Base-by-base conservation (phyloP, 2,329 filamentous ascomycete species). In the Myrmaecium sp. region DNA sequence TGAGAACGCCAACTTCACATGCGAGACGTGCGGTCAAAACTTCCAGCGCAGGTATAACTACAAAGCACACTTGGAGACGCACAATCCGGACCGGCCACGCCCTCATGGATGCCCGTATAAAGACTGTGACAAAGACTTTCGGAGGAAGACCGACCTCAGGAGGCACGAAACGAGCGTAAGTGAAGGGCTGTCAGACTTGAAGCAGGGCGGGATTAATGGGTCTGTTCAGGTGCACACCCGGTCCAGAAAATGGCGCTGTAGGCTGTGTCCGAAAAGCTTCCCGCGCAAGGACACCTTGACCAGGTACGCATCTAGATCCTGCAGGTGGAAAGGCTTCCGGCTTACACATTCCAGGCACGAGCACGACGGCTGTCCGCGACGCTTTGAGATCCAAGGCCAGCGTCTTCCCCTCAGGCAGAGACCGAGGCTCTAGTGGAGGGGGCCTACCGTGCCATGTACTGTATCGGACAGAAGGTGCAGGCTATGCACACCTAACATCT, bases 21-120 rank as follows among this genome's bases (percentile, higher is more conserved):
- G 83, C 44, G 63, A 71, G 31, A 61, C 72, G 2, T 93, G 83
- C 43, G 73, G 74, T 5, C 80, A 76, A 47, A 65, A 75, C 10
- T 92, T 92, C 47, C 80, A 79, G 36, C 64, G 83, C 34, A 75
- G 70, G 41, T 91, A 86, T 57, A 92, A 92, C 52, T 81, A 74
- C 55, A 83, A 79, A 43, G 77, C 81, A 16, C 83, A 92, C 47
- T 66, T 84, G 63, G 75, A 84, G 43, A 84, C 74, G 1, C 83
- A 93, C 44, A 72, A 89, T 43, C 71, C 79, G 9, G 64, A 68
- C 32, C 64, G 76, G 30, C 68, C 69, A 40, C 79, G 78, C 40
- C 71, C 74, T 0, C 76, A 81, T 41, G 60, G 63, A 2, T 92
- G 83, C 49, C 56, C 57, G 2, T 55, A 70, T 16, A 49, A 61